Evolutionary conservation across 139 green algal genomes (phyloP), one percentile per base, ranked within the genome.

Genomic region (Coccomyxa sp.): DNA sequence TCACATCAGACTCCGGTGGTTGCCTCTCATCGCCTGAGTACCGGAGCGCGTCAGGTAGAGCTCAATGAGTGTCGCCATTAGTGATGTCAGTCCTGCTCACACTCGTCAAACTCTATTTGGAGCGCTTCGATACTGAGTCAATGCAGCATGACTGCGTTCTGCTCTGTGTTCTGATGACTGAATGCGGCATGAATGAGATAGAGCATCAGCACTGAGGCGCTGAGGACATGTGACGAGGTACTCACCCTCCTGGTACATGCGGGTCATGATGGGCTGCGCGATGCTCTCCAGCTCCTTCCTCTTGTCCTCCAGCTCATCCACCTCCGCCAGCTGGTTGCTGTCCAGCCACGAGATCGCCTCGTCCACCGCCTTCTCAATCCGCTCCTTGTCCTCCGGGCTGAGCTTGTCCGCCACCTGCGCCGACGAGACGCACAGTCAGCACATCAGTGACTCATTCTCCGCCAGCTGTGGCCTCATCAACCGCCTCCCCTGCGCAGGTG

Each of bases 301-400:
- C 90, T 98, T 95, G 88, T 95, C 84, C 86, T 98, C 92, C 82
- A 97, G 96, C 89, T 98, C 95, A 70, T 98, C 95, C 24, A 90
- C 87, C 87, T 98, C 94, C 4, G 92, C 94, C 74, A 96, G 89
- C 88, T 98, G 93, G 89, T 98, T 98, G 74, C 39, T 68, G 77
- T 98, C 95, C 39, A 98, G 80, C 92, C 94, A 98, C 29, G 91
- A 41, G 71, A 98, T 94, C 8, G 90, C 82, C 0, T 88, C 90
- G 1, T 97, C 86, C 6, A 98, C 77, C 5, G 86, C 89, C 68
- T 93, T 91, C 83, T 95, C 87, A 71, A 97, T 94, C 72, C 86
- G 95, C 78, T 90, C 85, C 89, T 97, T 98, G 87, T 97, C 94
- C 31, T 88, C 91, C 7, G 88, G 69, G 7, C 84, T 78, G 8